A percentile compares a stretch with the other conserved stretches of the same genome.
phyloP scores from a whole-genome alignment of 1,284 basidiomycete genomes.

The Trichosporon sp. region DNA sequence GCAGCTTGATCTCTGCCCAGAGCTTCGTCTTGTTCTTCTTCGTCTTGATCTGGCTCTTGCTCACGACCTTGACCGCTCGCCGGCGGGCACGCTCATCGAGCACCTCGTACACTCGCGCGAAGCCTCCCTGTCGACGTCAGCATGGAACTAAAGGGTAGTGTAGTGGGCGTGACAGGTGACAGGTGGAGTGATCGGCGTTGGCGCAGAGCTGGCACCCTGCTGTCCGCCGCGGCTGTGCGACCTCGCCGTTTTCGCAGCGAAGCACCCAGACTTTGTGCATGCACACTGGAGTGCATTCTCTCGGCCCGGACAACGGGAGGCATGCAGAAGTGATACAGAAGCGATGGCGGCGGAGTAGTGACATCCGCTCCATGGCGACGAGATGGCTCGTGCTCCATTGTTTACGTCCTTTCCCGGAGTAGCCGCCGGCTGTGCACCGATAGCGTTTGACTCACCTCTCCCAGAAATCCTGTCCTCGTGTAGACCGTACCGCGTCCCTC shows the following conservation, averaged over 20 bases:
- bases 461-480: conserved; percentile 69
- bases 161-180: neutral
- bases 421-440: neutral
- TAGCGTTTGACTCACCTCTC: conserved; percentile 61
- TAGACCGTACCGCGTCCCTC: conserved; percentile 57
- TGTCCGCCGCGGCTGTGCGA: too few relatives aligned
- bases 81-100: conserved; percentile 61
- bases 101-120: conserved; percentile 84
- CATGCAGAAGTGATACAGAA: neutral
- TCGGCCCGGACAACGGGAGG: neutral
- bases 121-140: conserved; percentile 62
- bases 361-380: neutral
- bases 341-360: neutral
- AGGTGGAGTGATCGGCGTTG: neutral
- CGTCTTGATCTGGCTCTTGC: conserved; percentile 72
- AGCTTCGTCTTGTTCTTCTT: conserved; percentile 95
- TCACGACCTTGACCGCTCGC: conserved; percentile 82
- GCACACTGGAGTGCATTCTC: neutral
- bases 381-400: conserved; percentile 1
- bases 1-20: conserved; percentile 98
- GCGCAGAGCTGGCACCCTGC: neutral
- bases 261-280: neutral
- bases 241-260: neutral
- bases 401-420: neutral
- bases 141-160: neutral